Evolutionary conservation across 1,139 yeast genomes (phyloP).

Genomic region (Arxiozyma slooffiae): DNA sequence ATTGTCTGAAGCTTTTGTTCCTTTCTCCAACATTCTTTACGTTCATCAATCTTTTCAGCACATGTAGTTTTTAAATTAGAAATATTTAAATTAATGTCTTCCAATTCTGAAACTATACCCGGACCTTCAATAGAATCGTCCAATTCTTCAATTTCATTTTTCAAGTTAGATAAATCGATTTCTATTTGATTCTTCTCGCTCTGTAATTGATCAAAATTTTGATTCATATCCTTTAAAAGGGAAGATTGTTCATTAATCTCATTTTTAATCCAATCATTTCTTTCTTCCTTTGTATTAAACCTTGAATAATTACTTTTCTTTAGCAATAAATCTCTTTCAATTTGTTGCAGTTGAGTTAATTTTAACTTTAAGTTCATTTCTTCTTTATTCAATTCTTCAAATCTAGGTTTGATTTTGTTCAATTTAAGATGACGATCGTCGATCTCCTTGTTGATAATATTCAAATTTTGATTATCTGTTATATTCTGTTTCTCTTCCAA

Average conservation of each 20-base stretch:
- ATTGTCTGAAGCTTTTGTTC: constrained; percentile 56
- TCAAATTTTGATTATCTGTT: constrained; percentile 24
- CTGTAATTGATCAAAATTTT: constrained; percentile 1
- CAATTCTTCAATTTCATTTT: constrained; percentile 30
- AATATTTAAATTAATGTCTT: constrained; percentile 27
- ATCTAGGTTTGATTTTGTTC: constrained; percentile 37
- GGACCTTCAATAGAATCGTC: constrained; percentile 35
- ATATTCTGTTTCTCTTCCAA: constrained; percentile 22
- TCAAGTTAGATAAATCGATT: constrained; percentile 11
- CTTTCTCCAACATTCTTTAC: constrained; percentile 72
- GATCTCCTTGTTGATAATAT: constrained; percentile 31
- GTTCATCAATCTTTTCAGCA: constrained; percentile 47
- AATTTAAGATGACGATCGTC: constrained; percentile 37
- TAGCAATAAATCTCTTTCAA: constrained; percentile 55
- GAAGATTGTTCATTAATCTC: constrained; percentile 38
- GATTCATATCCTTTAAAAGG: constrained; percentile 14
- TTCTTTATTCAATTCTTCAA: constrained; percentile 33
- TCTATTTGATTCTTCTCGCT: constrained; percentile 21
- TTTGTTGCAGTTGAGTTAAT: constrained; percentile 40
- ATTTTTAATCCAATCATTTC: constrained; percentile 58
- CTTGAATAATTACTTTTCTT: constrained; percentile 66
- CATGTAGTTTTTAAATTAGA: constrained; percentile 35
- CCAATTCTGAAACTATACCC: constrained; percentile 28
- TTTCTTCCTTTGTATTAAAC: constrained; percentile 45
- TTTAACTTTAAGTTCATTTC: constrained; percentile 38